These are phyloP conservation scores for Trypanosomatidae sp. DNA, from an alignment of 208 protist species.

Conservation along the genomic window DNA sequence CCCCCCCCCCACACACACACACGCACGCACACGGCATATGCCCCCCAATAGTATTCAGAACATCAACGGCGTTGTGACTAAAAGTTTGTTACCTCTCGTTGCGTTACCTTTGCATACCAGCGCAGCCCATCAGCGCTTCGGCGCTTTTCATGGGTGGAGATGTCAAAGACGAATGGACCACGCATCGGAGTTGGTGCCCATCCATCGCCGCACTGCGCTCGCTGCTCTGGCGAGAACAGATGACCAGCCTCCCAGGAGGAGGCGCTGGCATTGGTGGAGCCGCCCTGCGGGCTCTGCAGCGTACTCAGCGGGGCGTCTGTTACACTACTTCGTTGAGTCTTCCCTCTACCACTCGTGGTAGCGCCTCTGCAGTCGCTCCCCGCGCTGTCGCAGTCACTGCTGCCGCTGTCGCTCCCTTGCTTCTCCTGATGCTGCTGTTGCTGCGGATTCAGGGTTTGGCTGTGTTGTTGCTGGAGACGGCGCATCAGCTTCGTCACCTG, in stretches of 20 bases:
- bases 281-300: slow-evolving; percentile 8
- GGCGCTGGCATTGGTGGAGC: background rate
- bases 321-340: background rate
- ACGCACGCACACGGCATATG: background rate
- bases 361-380: background rate
- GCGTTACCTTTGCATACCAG: slow-evolving; percentile 18
- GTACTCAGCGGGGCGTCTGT: background rate
- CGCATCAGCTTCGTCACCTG: slow-evolving; percentile 33
- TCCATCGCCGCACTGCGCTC: slow-evolving; percentile 21
- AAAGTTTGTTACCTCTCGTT: slow-evolving; percentile 13
- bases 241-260: slow-evolving; percentile 13
- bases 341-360: background rate
- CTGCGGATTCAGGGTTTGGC: background rate
- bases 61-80: background rate
- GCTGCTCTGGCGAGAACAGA: slow-evolving; percentile 24
- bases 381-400: background rate
- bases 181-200: slow-evolving; percentile 31
- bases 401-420: background rate
- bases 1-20: background rate
- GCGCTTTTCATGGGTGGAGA: slow-evolving; percentile 10
- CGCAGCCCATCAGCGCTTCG: slow-evolving; percentile 22
- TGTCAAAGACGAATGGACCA: slow-evolving; percentile 24
- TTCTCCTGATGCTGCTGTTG: background rate
- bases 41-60: background rate
- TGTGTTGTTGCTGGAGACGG: slow-evolving; percentile 10